phyloP scores from a whole-genome alignment of 768 basidiomycete species.

The Tulasnella calospora region DNA sequence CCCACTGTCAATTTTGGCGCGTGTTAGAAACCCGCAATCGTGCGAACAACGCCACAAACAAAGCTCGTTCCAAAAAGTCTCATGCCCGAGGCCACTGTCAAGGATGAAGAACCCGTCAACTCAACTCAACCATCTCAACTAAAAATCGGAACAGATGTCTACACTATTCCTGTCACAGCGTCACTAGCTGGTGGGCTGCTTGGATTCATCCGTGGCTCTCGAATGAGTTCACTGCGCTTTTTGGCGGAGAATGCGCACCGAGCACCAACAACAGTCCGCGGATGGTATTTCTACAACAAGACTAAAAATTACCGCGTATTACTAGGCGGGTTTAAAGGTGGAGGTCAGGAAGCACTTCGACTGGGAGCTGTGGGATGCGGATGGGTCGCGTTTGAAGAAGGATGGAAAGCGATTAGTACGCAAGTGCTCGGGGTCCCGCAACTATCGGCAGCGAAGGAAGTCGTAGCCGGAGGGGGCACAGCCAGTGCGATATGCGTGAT shows the following conservation, averaged over 20 bases:
- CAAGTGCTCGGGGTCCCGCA: slow-evolving; percentile 34
- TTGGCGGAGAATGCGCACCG: slow-evolving; percentile 92
- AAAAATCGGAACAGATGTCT: slow-evolving; percentile 7
- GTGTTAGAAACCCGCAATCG: not conserved
- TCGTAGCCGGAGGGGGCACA: slow-evolving; percentile 63
- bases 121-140: not conserved
- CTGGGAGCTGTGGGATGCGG: slow-evolving; percentile 46
- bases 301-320: slow-evolving; percentile 89
- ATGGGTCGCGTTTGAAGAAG: slow-evolving; percentile 52
- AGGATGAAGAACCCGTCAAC: not conserved
- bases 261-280: slow-evolving; percentile 74
- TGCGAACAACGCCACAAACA: slow-evolving; percentile 2
- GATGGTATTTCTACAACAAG: slow-evolving; percentile 96
- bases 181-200: slow-evolving; percentile 1
- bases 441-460: slow-evolving; percentile 45
- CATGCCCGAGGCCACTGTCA: not conserved
- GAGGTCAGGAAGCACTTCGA: slow-evolving; percentile 49
- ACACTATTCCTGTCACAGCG: slow-evolving; percentile 19
- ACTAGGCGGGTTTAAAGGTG: slow-evolving; percentile 64
- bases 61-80: not conserved
- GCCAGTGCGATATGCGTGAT: slow-evolving; percentile 54
- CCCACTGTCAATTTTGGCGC: not conserved
- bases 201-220: slow-evolving; percentile 54
- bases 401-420: slow-evolving; percentile 29
- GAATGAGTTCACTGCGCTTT: slow-evolving; percentile 67